phyloP scores from a whole-genome alignment of 2,329 filamentous ascomycete species.

The Fusarium subtropicale region DNA sequence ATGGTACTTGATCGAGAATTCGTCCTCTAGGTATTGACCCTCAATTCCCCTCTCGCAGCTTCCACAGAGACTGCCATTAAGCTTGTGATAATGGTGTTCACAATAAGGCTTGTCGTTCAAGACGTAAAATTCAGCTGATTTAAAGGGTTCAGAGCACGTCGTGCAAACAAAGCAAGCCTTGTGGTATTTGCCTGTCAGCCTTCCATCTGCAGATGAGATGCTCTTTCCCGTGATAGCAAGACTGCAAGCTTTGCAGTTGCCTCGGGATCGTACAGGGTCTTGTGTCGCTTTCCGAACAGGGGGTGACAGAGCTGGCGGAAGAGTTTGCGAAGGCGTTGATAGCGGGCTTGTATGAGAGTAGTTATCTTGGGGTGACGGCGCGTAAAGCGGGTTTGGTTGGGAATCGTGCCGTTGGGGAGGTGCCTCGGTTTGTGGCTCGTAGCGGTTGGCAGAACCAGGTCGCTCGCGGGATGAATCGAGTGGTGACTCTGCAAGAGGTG shows the following conservation, averaged over 20 bases:
- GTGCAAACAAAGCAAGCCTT: conserved; percentile 94
- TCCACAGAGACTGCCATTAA: conserved; percentile 87
- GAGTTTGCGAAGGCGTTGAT: conserved; percentile 9
- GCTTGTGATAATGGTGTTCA: conserved; percentile 89
- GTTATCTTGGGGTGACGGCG: conserved; percentile 37
- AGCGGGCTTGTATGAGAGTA: conserved; percentile 28
- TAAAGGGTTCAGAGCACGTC: conserved; percentile 83
- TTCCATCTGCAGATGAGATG: conserved; percentile 91
- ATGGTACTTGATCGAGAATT: conserved; percentile 82
- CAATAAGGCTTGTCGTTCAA: conserved; percentile 89
- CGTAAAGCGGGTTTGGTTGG: conserved; percentile 29
- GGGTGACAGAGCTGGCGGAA: conserved; percentile 25
- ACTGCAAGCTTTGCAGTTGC: conserved; percentile 85
- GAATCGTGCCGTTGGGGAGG: conserved; percentile 26
- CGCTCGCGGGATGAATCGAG: conserved; percentile 41
- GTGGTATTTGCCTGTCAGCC: conserved; percentile 92
- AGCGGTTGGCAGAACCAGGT: conserved; percentile 42
- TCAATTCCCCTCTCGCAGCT: conserved; percentile 88
- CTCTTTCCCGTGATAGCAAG: conserved; percentile 88
- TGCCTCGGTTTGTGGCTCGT: conserved; percentile 32
- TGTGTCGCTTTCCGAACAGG: conserved; percentile 53
- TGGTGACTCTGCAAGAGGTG: conserved; percentile 48
- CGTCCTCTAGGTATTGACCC: conserved; percentile 91
- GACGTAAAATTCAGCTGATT: conserved; percentile 93
- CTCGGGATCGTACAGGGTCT: conserved; percentile 66